A percentile compares a stretch with the other conserved stretches of the same genome.
phyloP scores from a whole-genome alignment of 1,284 basidiomycete species.

The Pterula multifida region DNA sequence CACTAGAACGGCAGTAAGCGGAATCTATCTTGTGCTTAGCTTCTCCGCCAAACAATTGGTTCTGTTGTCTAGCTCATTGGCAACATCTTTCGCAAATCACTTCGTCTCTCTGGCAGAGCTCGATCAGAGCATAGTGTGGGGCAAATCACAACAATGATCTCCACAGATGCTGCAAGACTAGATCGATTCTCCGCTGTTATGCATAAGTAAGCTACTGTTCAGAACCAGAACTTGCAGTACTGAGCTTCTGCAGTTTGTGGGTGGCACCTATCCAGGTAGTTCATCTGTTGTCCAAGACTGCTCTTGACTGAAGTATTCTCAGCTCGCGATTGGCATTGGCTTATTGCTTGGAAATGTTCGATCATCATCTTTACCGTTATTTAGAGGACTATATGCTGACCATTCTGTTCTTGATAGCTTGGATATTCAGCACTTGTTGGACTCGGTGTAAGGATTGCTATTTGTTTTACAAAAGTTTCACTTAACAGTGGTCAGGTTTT shows the following conservation, averaged over 20 bases:
- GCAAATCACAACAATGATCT: constrained; percentile 63
- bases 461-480: too few species aligned
- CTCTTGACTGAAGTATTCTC: constrained; percentile 8
- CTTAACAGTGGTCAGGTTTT: constrained; percentile 31
- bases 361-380: neutral
- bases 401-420: constrained; percentile 25
- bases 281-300: neutral
- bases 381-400: neutral
- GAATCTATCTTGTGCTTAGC: neutral
- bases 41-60: neutral
- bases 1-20: constrained; percentile 36
- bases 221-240: constrained; percentile 3
- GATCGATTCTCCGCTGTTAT: constrained; percentile 34
- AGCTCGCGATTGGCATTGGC: constrained; percentile 51
- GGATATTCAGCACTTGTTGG: constrained; percentile 65
- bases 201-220: constrained; percentile 31
- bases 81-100: constrained; percentile 58
- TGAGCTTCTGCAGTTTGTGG: constrained; percentile 32
- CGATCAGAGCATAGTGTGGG: constrained; percentile 49
- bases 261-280: constrained; percentile 40
- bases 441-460: constrained; percentile 50
- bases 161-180: constrained; percentile 43
- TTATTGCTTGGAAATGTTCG: constrained; percentile 51
- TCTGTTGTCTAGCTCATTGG: constrained; percentile 41
- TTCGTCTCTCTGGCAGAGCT: constrained; percentile 55